Percentiles rank a stretch among this genome's conserved stretches.
phyloP scores from a whole-genome alignment of 768 basidiomycete genomes.

The Russula griseocarnosa region DNA sequence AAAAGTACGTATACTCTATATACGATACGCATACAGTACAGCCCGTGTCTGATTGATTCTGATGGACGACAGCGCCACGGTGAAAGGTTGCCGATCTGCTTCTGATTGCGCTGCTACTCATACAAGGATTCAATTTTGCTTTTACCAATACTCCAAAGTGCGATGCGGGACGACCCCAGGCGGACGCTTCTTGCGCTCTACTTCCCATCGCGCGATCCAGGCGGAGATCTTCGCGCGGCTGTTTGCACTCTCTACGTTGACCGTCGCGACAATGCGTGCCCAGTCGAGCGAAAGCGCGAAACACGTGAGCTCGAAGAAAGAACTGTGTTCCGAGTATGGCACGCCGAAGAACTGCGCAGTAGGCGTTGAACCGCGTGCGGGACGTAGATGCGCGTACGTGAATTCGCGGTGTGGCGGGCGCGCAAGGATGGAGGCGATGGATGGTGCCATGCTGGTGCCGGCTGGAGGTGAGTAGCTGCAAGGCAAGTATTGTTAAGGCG shows the following conservation, averaged over 20 bases:
- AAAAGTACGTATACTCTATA: too few relatives aligned
- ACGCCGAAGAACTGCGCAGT: conserved; percentile 73
- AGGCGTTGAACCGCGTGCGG: conserved; percentile 66
- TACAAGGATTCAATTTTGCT: conserved; percentile 30
- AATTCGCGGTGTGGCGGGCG: conserved; percentile 64
- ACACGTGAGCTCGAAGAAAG: conserved; percentile 92
- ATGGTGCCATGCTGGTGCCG: conserved; percentile 57
- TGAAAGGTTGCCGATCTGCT: too few relatives aligned
- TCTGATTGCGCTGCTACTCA: not conserved
- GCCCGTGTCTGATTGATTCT: too few relatives aligned
- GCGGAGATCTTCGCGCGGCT: conserved; percentile 81
- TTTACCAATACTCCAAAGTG: conserved; percentile 46
- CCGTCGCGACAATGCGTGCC: conserved; percentile 91
- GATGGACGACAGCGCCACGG: too few relatives aligned
- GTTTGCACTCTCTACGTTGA: conserved; percentile 72
- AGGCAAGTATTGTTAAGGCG: not conserved
- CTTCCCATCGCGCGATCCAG: conserved; percentile 89
- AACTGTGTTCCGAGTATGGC: conserved; percentile 94
- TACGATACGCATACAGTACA: too few relatives aligned
- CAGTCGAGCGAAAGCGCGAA: conserved; percentile 87
- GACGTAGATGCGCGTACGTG: conserved; percentile 61
- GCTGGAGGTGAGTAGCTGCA: conserved; percentile 61
- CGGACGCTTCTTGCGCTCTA: conserved; percentile 61
- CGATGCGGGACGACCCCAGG: conserved; percentile 39
- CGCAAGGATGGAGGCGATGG: conserved; percentile 65